phyloP scores from a whole-genome alignment of 2,329 filamentous ascomycete genomes.

The Clonostachys rhizophaga region DNA sequence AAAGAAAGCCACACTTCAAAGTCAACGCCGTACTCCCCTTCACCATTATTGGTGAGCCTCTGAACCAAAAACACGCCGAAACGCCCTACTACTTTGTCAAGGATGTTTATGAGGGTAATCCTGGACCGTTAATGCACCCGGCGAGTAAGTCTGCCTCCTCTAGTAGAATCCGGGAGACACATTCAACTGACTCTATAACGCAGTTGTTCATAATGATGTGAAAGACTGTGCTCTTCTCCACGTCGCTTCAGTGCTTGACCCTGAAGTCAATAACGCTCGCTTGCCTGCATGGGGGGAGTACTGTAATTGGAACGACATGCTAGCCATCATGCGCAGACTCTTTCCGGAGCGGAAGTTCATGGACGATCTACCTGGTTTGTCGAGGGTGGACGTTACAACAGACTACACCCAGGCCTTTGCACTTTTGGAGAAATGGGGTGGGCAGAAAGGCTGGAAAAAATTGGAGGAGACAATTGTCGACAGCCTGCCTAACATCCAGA shows the following conservation, averaged over 20 bases:
- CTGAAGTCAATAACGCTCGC: slow-evolving; percentile 14
- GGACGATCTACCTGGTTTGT: slow-evolving; percentile 24
- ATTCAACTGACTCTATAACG: too few species aligned
- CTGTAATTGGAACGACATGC: slow-evolving; percentile 44
- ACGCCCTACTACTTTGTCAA: too few species aligned
- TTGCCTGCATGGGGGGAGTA: slow-evolving; percentile 14
- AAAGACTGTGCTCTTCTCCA: slow-evolving; percentile 19
- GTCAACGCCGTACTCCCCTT: slow-evolving; percentile 11
- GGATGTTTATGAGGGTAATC: too few species aligned
- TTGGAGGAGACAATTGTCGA: too few species aligned
- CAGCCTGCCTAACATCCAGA: too few species aligned
- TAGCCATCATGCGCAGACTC: slow-evolving; percentile 59
- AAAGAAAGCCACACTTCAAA: slow-evolving; percentile 13
- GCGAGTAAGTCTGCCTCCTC: too few species aligned
- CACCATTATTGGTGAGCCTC: slow-evolving; percentile 8
- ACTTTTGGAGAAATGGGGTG: slow-evolving; percentile 36
- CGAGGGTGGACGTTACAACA: slow-evolving; percentile 21
- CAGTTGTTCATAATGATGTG: slow-evolving; percentile 8
- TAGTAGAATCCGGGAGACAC: too few species aligned
- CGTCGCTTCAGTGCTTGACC: slow-evolving; percentile 16
- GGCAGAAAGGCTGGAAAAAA: background rate
- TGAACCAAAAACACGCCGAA: slow-evolving; percentile 9
- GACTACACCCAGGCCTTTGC: slow-evolving; percentile 49
- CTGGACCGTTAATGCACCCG: too few species aligned
- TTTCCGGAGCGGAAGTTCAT: slow-evolving; percentile 35